Conservation (phyloP, 768 basidiomycete species). For the Agaricus subrufescens region DNA sequence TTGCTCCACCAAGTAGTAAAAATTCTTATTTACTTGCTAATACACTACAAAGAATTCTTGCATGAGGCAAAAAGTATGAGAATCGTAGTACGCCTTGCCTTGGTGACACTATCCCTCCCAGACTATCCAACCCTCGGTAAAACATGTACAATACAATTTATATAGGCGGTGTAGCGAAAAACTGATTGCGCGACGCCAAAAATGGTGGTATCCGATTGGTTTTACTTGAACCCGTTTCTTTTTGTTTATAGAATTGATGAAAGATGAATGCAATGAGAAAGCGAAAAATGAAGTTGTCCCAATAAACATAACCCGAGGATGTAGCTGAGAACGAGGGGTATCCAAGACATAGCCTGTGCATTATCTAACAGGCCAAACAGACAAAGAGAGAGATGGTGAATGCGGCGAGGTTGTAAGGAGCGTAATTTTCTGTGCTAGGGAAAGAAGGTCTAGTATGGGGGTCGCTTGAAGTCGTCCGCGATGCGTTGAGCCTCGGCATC, state of each 20-base stretch:
- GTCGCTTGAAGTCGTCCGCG: conserved; percentile 60
- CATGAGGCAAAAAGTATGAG: too few species aligned
- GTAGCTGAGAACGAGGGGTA: conserved; percentile 5
- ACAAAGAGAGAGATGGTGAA: conserved; percentile 4
- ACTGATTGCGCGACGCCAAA: not conserved
- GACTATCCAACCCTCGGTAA: too few species aligned
- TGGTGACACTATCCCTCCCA: too few species aligned
- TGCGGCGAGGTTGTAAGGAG: conserved; percentile 1
- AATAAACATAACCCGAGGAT: conserved; percentile 10
- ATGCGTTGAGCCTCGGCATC: conserved; percentile 60
- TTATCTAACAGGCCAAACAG: not conserved
- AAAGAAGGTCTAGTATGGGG: conserved; percentile 31
- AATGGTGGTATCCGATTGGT: not conserved
- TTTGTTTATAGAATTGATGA: not conserved
- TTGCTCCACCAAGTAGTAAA: too few species aligned
- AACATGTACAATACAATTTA: too few species aligned
- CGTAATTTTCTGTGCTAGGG: not conserved
- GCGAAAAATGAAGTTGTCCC: conserved; percentile 2
- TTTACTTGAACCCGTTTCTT: not conserved
- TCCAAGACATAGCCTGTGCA: not conserved
- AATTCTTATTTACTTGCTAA: too few species aligned
- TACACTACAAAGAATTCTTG: too few species aligned
- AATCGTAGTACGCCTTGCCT: too few species aligned
- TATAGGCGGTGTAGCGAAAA: too few species aligned
- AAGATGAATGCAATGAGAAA: not conserved